Base-by-base conservation (phyloP, 2,329 filamentous ascomycete genomes). In the Bipolaris gigantea region DNA sequence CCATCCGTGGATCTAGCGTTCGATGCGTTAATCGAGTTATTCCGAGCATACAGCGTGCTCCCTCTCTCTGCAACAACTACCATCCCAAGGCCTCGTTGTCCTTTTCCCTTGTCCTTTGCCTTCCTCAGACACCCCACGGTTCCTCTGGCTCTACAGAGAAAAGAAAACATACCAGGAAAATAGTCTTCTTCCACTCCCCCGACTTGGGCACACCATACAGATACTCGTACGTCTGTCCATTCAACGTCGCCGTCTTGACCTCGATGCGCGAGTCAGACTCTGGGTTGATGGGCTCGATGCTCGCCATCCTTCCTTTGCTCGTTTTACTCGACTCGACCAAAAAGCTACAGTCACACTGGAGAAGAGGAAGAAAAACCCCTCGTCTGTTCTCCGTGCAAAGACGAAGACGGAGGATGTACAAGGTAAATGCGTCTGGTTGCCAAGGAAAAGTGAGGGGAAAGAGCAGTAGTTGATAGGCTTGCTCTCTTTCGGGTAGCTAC, bases 181-280 rank as follows among this genome's bases (percentile, higher is more conserved):
- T 76, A 0, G 81, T 85, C 25, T 76, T 79, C 57, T 73, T 79
- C 60, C 75, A 78, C n/a, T 74, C 69, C 42, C 65, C 75, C 62
- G 66, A 69, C 46, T 62, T 56, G 1, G 82, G 81, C 40, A 76
- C 72, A 36, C 78, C 81, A 58, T 81, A 77, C 27, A 85, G 72
- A 63, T 85, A 86, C 44, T 82, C 84, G 77, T 94, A 96, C 32
- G 80, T 89, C 65, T 83, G 82, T 61, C 87, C 88, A 62, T 88
- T 86, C 53, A 92, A 77, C 48, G 79, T 76, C 38, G 85, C 82
- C 50, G 81, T 85, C 65, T 84, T 81, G 70, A 86, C 82, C 65
- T 85, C 77, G 64, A 91, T 81, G 58, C 89, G 83, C 32, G 85
- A 68, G 77, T 93, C 90, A 57, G 83, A 81, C 36, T 81, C 81